These are phyloP conservation scores for Scedosporium dehoogii DNA, from an alignment of 2,329 filamentous ascomycete genomes.

Conservation along the genomic window DNA sequence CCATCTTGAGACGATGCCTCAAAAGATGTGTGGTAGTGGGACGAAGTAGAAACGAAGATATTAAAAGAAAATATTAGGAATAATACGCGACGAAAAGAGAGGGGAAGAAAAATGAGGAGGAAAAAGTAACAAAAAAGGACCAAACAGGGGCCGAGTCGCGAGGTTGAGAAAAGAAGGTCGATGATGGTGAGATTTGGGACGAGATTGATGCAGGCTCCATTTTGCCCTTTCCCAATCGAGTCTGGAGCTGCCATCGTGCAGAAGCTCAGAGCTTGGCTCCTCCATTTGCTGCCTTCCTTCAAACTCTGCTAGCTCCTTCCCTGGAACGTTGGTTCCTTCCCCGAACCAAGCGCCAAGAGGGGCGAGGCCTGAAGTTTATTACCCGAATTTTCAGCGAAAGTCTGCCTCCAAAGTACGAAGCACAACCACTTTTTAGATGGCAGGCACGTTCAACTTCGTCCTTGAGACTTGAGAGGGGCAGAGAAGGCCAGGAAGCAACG, in stretches of 20 bases:
- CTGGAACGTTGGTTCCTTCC: no score
- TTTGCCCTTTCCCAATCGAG: neutral
- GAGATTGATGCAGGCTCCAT: neutral
- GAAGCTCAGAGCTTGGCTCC: neutral
- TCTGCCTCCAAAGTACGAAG: no score
- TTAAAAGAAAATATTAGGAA: neutral
- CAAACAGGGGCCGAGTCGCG: neutral
- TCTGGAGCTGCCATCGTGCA: neutral
- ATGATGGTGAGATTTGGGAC: neutral
- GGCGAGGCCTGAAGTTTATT: no score
- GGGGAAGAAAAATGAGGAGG: neutral
- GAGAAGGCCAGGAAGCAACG: no score
- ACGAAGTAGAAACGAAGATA: no score
- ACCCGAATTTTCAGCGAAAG: no score
- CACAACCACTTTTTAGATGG: no score
- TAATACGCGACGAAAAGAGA: neutral
- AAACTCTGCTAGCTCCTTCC: no score
- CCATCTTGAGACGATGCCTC: neutral
- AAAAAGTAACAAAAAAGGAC: neutral
- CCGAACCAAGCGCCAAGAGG: no score
- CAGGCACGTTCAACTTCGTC: no score
- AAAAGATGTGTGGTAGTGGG: neutral
- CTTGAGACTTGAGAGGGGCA: no score
- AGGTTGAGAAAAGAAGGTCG: neutral
- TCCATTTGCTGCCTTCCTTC: neutral